Percentiles rank a stretch among this genome's conserved stretches.
Conservation (phyloP, 2,329 filamentous ascomycete genomes). For the Cadophora sp. region DNA sequence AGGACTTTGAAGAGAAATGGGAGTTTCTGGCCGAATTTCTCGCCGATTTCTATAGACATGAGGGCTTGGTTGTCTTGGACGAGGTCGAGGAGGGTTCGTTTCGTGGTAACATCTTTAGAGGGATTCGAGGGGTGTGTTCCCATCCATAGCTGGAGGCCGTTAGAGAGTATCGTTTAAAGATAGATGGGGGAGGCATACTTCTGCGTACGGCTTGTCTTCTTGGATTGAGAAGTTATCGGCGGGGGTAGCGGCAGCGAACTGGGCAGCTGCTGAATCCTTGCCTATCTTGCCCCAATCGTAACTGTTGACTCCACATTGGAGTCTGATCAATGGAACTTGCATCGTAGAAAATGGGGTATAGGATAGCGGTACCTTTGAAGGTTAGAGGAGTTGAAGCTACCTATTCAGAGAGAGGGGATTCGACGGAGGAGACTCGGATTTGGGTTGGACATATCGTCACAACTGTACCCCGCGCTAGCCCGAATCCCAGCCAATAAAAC, state of each 20-base stretch:
- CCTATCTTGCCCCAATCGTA: conserved; percentile 99
- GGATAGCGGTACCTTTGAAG: too few relatives aligned
- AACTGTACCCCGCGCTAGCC: not conserved
- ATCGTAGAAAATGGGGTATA: conserved; percentile 30
- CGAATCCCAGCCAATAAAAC: not conserved
- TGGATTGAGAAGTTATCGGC: conserved; percentile 77
- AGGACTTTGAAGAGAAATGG: conserved; percentile 99
- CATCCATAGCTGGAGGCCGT: conserved; percentile 84
- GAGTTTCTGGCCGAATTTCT: conserved; percentile 80
- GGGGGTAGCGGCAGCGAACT: conserved; percentile 86
- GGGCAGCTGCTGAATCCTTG: conserved; percentile 83
- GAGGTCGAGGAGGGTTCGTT: conserved; percentile 85
- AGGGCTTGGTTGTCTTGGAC: conserved; percentile 86
- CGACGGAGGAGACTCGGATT: too few relatives aligned
- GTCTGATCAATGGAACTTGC: conserved; percentile 77
- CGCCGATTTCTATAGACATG: conserved; percentile 74
- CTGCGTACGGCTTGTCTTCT: conserved; percentile 90
- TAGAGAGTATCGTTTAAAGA: conserved; percentile 51
- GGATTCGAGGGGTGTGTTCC: conserved; percentile 96
- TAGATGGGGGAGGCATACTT: conserved; percentile 62
- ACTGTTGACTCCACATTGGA: conserved; percentile 94
- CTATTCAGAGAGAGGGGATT: not conserved
- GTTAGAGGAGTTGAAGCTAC: not conserved
- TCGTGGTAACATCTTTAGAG: conserved; percentile 85
- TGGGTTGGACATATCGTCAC: too few relatives aligned